Conservation (phyloP, 495 filamentous ascomycete species). For the Evansstolkia leycettana region DNA sequence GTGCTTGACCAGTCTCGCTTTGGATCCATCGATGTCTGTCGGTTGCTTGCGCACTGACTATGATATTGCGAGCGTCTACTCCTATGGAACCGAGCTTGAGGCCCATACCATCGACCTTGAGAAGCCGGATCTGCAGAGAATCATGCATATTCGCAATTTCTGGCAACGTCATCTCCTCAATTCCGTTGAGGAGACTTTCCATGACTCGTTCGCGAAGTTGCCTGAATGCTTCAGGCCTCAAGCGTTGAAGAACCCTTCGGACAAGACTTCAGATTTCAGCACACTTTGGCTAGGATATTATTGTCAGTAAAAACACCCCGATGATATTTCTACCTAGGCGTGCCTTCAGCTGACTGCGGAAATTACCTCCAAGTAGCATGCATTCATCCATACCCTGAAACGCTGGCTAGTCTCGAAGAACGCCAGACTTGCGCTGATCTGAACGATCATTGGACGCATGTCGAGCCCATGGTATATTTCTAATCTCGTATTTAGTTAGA, state of each 20-base stretch:
- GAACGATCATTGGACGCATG: conserved; percentile 8
- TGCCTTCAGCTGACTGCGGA: too few species aligned
- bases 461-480: background rate
- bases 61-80: conserved; percentile 18
- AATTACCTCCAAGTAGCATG: conserved; percentile 14
- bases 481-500: too few species aligned
- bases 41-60: conserved; percentile 20
- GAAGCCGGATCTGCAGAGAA: conserved; percentile 6
- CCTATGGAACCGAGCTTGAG: conserved; percentile 1
- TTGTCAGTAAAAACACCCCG: conserved; percentile 13
- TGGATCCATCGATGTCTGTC: conserved; percentile 10
- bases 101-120: conserved; percentile 5
- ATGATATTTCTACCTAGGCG: background rate
- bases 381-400: conserved; percentile 16
- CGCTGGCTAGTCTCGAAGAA: conserved; percentile 2
- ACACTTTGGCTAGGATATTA: conserved; percentile 25
- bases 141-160: conserved; percentile 25
- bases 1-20: conserved; percentile 18
- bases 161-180: conserved; percentile 26
- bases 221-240: conserved; percentile 8
- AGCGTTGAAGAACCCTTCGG: conserved; percentile 2
- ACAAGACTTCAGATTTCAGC: conserved; percentile 2
- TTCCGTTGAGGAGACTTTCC: conserved; percentile 12
- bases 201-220: conserved; percentile 11
- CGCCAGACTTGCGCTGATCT: conserved; percentile 21